Percentiles rank a stretch among this genome's conserved stretches.
Evolutionary conservation across 1,284 basidiomycete genomes (phyloP).

Genomic region (Boletellus sp.): DNA sequence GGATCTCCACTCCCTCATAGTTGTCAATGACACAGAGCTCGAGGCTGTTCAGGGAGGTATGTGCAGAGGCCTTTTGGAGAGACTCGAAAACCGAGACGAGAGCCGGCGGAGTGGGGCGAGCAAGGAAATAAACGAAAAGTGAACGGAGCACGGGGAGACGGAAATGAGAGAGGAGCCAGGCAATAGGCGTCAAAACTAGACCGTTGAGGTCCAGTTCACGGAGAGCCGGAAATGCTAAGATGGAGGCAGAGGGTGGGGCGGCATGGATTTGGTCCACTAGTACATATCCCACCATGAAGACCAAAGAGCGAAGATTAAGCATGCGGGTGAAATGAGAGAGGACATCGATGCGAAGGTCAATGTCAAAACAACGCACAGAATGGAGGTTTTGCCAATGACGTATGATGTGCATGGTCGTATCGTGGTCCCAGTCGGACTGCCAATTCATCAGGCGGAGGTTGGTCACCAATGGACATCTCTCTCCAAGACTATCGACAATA

Average conservation of each 20-base stretch:
- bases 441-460: too few species aligned
- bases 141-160: background rate
- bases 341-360: too few species aligned
- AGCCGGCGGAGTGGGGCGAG: background rate
- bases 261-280: background rate
- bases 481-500: too few species aligned
- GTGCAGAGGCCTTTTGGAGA: constrained; percentile 2
- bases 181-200: background rate
- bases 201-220: background rate
- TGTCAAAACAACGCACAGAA: too few species aligned
- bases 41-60: background rate
- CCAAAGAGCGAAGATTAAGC: too few species aligned
- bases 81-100: constrained; percentile 6
- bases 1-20: too few species aligned
- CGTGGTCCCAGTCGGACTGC: too few species aligned
- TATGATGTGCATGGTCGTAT: too few species aligned
- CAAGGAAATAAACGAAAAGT: background rate
- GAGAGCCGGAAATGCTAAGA: background rate
- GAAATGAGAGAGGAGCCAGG: constrained; percentile 3
- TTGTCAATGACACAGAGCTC: background rate
- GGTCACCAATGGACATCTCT: too few species aligned
- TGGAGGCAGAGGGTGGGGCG: background rate
- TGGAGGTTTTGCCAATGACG: too few species aligned
- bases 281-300: background rate
- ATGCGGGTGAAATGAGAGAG: too few species aligned